Percentiles rank a stretch among this genome's conserved stretches.
Evolutionary conservation across 2,329 filamentous ascomycete species (phyloP).

Genomic region (Curvularia spicifera): DNA sequence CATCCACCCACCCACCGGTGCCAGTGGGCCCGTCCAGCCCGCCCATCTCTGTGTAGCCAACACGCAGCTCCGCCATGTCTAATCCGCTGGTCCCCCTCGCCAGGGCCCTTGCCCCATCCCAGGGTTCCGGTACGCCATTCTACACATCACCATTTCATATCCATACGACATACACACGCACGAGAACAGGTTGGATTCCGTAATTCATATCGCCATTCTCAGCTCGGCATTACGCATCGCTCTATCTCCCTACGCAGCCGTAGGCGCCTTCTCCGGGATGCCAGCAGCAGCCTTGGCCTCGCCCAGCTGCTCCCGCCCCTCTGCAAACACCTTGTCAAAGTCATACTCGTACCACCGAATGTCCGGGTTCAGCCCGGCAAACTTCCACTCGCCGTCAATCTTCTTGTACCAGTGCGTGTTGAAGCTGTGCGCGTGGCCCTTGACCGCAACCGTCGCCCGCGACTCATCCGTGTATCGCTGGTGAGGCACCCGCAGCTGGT

Average conservation of each 20-base stretch:
- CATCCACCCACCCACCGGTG: not conserved
- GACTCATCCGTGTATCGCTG: slow-evolving; percentile 61
- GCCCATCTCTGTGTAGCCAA: not conserved
- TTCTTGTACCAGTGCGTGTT: slow-evolving; percentile 63
- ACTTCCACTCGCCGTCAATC: slow-evolving; percentile 65
- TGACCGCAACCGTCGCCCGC: slow-evolving; percentile 56
- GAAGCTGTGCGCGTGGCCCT: slow-evolving; percentile 64
- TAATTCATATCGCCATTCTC: not conserved
- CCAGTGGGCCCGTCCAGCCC: slow-evolving; percentile 4
- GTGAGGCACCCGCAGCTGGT: slow-evolving; percentile 65
- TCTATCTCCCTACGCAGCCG: slow-evolving; percentile 1
- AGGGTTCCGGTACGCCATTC: not conserved
- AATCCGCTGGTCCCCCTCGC: not conserved
- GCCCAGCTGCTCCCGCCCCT: slow-evolving; percentile 55
- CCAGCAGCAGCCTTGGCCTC: slow-evolving; percentile 53
- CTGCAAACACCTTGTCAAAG: slow-evolving; percentile 62
- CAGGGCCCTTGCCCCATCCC: not conserved
- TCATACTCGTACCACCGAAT: slow-evolving; percentile 64
- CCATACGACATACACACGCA: not conserved
- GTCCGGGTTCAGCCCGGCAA: slow-evolving; percentile 61
- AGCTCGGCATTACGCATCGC: not conserved
- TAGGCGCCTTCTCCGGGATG: slow-evolving; percentile 34
- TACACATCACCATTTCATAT: not conserved
- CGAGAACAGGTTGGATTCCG: not conserved
- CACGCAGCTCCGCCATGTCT: not conserved